phyloP scores from a whole-genome alignment of 1,284 basidiomycete species.

The Trichosporon sp. region DNA sequence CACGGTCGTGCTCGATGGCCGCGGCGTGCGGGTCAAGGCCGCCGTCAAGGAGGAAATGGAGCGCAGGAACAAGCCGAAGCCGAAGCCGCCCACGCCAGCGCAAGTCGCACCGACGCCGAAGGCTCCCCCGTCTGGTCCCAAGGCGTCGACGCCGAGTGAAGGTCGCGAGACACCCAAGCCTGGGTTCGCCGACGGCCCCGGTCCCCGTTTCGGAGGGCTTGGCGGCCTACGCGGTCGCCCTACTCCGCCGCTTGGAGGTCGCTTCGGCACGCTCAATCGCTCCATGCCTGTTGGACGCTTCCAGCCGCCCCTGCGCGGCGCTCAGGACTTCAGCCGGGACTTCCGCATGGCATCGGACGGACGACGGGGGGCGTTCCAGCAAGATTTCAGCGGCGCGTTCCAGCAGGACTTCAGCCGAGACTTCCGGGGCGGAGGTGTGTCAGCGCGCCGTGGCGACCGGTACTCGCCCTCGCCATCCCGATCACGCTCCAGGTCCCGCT shows the following conservation, averaged over 20 bases:
- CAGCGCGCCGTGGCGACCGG: slow-evolving; percentile 8
- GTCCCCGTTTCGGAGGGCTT: slow-evolving; percentile 7
- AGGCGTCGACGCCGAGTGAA: slow-evolving; percentile 7
- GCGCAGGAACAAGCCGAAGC: slow-evolving; percentile 54
- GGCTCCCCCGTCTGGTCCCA: neutral
- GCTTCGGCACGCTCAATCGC: slow-evolving; percentile 22
- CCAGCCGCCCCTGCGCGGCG: slow-evolving; percentile 8
- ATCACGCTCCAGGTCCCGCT: slow-evolving; percentile 18
- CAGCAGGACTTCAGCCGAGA: slow-evolving; percentile 22
- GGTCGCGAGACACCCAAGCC: slow-evolving; percentile 12
- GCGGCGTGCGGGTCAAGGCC: slow-evolving; percentile 45
- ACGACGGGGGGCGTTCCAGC: neutral
- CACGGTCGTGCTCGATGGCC: slow-evolving; percentile 51
- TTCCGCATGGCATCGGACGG: neutral
- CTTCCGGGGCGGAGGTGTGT: slow-evolving; percentile 9
- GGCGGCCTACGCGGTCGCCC: slow-evolving; percentile 8
- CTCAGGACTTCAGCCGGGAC: neutral
- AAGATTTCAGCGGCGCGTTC: slow-evolving; percentile 5
- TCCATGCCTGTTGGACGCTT: slow-evolving; percentile 20
- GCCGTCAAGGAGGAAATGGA: slow-evolving; percentile 56
- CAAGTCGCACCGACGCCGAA: neutral
- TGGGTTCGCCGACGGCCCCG: slow-evolving; percentile 3
- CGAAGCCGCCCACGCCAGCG: slow-evolving; percentile 16
- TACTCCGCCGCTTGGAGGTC: slow-evolving; percentile 19
- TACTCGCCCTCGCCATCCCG: slow-evolving; percentile 15